Conservation (phyloP, 1,284 basidiomycete species). For the Tremellales sp. region DNA sequence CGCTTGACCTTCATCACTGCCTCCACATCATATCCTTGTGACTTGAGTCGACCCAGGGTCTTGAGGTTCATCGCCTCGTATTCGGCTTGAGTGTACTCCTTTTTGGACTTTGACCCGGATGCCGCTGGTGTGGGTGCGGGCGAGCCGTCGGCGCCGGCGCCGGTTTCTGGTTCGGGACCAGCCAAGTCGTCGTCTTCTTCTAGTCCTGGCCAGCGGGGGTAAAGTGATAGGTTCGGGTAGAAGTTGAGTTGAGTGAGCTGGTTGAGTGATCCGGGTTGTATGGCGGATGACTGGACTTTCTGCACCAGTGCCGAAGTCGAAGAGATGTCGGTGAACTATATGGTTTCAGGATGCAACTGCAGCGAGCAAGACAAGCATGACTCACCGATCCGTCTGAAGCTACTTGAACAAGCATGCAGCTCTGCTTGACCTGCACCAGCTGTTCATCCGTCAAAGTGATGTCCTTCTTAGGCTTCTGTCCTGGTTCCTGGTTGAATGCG, state of each 20-base stretch:
- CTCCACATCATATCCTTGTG: constrained; percentile 39
- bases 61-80: constrained; percentile 26
- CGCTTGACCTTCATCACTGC: constrained; percentile 23
- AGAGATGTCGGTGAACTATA: constrained; percentile 7
- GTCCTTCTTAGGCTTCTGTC: constrained; percentile 9
- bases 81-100: constrained; percentile 19
- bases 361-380: neutral
- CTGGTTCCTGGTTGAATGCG: constrained; percentile 19
- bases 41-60: constrained; percentile 41
- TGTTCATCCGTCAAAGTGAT: constrained; percentile 10
- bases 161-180: constrained; percentile 9
- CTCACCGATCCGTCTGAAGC: constrained; percentile 20
- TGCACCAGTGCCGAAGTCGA: neutral
- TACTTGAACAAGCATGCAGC: constrained; percentile 13
- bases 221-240: constrained; percentile 38
- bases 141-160: neutral
- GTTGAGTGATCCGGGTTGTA: constrained; percentile 4
- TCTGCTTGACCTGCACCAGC: constrained; percentile 9
- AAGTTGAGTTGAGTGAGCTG: constrained; percentile 20
- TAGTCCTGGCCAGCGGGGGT: constrained; percentile 45
- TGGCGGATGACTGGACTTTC: neutral
- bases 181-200: constrained; percentile 45
- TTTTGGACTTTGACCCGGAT: constrained; percentile 1
- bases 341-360: neutral
- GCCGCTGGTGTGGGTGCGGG: neutral